Evolutionary conservation across 306 rosid genomes (phyloP).

Genomic region (Erythrophleum fordii): DNA sequence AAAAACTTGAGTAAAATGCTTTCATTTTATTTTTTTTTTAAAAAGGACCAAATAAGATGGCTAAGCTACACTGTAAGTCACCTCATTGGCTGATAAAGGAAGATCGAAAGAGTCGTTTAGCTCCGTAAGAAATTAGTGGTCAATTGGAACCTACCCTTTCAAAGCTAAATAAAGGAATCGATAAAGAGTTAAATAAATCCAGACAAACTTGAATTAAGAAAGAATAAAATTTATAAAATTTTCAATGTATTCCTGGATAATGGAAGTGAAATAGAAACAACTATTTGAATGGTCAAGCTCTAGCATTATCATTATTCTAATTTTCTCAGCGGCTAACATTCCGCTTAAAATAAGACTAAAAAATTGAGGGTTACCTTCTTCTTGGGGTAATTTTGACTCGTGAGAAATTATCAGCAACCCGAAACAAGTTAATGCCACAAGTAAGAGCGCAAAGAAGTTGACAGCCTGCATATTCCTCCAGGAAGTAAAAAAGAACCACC

Average conservation of each 20-base stretch:
- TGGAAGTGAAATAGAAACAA: background rate
- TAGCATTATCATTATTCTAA: background rate
- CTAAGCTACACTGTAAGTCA: background rate
- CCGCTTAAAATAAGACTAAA: background rate
- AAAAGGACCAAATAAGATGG: slow-evolving; percentile 2
- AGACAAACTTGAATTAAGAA: background rate
- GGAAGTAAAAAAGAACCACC: background rate
- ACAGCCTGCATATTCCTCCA: slow-evolving; percentile 43
- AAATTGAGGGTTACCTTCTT: slow-evolving; percentile 56
- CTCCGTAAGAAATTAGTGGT: background rate
- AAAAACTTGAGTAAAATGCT: background rate
- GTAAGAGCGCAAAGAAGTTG: slow-evolving; percentile 38
- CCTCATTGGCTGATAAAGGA: background rate
- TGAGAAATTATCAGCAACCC: slow-evolving; percentile 46
- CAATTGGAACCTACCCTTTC: background rate
- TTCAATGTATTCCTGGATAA: background rate
- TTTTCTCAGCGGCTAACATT: background rate
- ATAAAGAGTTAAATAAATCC: background rate
- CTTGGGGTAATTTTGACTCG: slow-evolving; percentile 56
- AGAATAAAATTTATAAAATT: background rate
- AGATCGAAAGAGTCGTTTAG: background rate
- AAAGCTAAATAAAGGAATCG: background rate
- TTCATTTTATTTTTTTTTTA: background rate
- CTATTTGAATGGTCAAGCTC: background rate
- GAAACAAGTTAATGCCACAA: slow-evolving; percentile 49